Evolutionary conservation across 192 early-diverging fungal genomes (phyloP), one percentile per base, ranked within the genome.

Genomic region (Backusella tarrabulga): DNA sequence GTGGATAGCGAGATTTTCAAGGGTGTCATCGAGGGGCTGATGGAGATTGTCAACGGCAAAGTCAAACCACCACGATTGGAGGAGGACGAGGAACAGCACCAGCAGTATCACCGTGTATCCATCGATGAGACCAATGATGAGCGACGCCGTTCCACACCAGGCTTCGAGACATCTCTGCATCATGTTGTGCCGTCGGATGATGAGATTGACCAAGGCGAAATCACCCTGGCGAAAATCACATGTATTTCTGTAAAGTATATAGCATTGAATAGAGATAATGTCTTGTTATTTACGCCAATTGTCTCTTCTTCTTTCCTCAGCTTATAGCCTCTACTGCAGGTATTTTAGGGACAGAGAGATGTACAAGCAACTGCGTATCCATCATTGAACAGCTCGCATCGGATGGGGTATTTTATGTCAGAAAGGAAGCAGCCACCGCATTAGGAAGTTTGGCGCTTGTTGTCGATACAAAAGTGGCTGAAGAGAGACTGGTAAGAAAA

Each of bases 351-450:
- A 74, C 80, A 15, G 83, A 87, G 29, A 71, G 77, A 38, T 90
- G 87, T 60, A 74, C 78, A 6, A 66, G 81, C 15, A 75, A 78
- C 35, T 83, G 86, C 67, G 46, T 90, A n/a, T 86, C 87, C 2
- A 86, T 84, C 44, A 68, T 90, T 29, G 86, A 90, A 68, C 78
- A 76, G 67, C 74, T 90, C 70, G 68, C 80, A 32, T 74, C 68
- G 19, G 84, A 86, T 32, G 76, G 73, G 19, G 78, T 85, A 17
- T 90, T 90, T 73, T 90, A 86, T 72, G 89, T 90, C 1, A 85
- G 87, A 68, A 90, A 87, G 78, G 85, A 86, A 76, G 85, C 83
- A 8, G 85, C 83, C 0, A 34, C 76, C 4, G 83, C 85, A 3
- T 67, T 86, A 19, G 85, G 85, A 14, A 79, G 76, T 73, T 72